Conservation (phyloP, 2,329 filamentous ascomycete species). For the Fulvia fulva region DNA sequence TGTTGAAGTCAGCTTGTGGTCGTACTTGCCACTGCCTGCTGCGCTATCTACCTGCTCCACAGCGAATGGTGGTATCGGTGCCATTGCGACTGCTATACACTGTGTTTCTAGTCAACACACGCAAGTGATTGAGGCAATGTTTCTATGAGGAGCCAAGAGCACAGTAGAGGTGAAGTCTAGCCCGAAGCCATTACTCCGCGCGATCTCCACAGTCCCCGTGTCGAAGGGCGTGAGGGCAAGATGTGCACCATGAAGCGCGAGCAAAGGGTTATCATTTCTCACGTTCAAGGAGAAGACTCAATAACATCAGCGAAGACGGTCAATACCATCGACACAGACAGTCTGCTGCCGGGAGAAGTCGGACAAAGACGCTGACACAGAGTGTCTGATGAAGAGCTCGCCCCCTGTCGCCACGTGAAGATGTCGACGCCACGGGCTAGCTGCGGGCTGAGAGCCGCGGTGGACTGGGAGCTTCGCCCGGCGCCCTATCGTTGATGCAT, state of each 20-base stretch:
- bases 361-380: not conserved
- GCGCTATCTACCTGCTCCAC: constrained; percentile 62
- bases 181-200: not conserved
- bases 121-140: not conserved
- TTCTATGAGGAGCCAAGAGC: not conserved
- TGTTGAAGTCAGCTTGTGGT: constrained; percentile 25
- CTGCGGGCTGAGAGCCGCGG: not conserved
- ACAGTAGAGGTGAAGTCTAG: not conserved
- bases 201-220: not conserved
- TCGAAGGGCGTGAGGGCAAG: not conserved
- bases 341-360: not conserved
- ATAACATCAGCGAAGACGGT: too few species aligned
- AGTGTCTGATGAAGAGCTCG: not conserved
- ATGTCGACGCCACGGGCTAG: not conserved
- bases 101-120: not conserved
- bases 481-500: not conserved
- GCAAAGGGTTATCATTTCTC: too few species aligned
- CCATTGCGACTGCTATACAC: constrained; percentile 15
- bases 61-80: constrained; percentile 50
- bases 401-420: not conserved
- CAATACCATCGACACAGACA: not conserved
- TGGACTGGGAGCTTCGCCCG: not conserved
- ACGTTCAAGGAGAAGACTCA: not conserved
- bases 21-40: not conserved
- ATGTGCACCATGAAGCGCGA: too few species aligned